These are phyloP conservation scores for Cercospora sojina DNA, from an alignment of 2,329 filamentous ascomycete genomes.

Conservation along the genomic window DNA sequence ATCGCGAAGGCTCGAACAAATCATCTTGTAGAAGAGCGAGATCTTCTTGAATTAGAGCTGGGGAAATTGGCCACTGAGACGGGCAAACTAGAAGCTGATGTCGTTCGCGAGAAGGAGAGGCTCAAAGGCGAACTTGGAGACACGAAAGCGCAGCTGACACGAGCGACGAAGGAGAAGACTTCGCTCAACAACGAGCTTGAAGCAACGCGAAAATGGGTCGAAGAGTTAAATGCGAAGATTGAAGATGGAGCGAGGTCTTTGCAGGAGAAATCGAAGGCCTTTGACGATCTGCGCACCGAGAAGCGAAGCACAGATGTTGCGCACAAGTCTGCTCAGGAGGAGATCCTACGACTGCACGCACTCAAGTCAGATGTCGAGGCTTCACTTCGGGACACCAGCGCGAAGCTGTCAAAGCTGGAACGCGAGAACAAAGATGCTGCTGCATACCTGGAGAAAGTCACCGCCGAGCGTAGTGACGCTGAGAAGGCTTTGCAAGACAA, in stretches of 20 bases:
- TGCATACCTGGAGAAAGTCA: slow-evolving; percentile 22
- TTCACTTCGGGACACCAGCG: slow-evolving; percentile 15
- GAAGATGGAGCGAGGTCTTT: slow-evolving; percentile 21
- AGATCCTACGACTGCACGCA: slow-evolving; percentile 11
- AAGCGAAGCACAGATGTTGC: slow-evolving; percentile 13
- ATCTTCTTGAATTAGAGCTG: neutral
- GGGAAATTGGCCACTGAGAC: slow-evolving; percentile 4
- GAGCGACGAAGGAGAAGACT: slow-evolving; percentile 20
- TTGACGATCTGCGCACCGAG: slow-evolving; percentile 18
- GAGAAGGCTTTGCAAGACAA: slow-evolving; percentile 21
- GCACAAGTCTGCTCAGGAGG: slow-evolving; percentile 16
- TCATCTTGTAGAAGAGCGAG: slow-evolving; percentile 11
- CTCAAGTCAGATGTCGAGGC: slow-evolving; percentile 24
- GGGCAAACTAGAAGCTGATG: slow-evolving; percentile 11
- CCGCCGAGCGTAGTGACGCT: slow-evolving; percentile 16
- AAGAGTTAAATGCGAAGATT: slow-evolving; percentile 20
- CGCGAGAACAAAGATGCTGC: slow-evolving; percentile 22
- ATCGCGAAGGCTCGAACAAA: slow-evolving; percentile 15
- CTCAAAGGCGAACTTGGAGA: slow-evolving; percentile 11
- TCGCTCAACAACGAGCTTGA: slow-evolving; percentile 19
- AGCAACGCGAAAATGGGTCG: slow-evolving; percentile 16
- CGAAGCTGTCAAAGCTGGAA: slow-evolving; percentile 25
- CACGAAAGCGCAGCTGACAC: slow-evolving; percentile 10
- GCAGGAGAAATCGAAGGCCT: slow-evolving; percentile 14
- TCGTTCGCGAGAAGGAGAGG: slow-evolving; percentile 9